A percentile compares a stretch with the other conserved stretches of the same genome.
Conservation (phyloP, 2,329 filamentous ascomycete species). For the Exutisphaerella laricina region DNA sequence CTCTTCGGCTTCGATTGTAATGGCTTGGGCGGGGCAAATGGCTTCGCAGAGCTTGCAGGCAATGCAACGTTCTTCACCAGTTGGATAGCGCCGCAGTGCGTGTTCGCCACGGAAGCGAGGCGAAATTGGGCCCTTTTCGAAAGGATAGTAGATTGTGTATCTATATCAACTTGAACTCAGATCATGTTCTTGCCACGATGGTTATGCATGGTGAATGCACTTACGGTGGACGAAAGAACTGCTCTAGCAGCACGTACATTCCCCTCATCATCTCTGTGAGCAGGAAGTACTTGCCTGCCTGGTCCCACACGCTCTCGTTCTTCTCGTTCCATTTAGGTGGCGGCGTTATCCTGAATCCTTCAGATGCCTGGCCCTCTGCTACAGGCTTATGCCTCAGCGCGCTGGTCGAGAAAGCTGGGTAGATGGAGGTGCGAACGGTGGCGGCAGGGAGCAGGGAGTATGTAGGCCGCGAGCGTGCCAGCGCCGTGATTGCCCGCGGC, state of each 20-base stretch:
- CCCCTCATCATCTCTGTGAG: slow-evolving; percentile 92
- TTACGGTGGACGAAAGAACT: slow-evolving; percentile 97
- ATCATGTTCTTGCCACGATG: slow-evolving; percentile 5
- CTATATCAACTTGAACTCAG: slow-evolving; percentile 45
- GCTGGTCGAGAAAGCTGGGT: slow-evolving; percentile 57
- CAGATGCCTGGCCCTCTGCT: slow-evolving; percentile 70
- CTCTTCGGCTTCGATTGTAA: slow-evolving; percentile 98
- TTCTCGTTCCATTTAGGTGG: slow-evolving; percentile 75
- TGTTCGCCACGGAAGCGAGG: slow-evolving; percentile 98
- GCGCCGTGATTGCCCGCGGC: slow-evolving; percentile 44
- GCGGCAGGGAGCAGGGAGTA: slow-evolving; percentile 34
- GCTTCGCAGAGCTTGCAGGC: slow-evolving; percentile 99
- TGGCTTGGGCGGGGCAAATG: slow-evolving; percentile 94
- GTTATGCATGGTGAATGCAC: slow-evolving; percentile 42
- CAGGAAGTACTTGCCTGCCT: slow-evolving; percentile 88
- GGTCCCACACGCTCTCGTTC: slow-evolving; percentile 71
- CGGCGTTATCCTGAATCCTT: slow-evolving; percentile 71
- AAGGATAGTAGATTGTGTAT: slow-evolving; percentile 98
- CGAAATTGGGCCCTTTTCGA: slow-evolving; percentile 98
- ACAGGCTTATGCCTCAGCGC: slow-evolving; percentile 55
- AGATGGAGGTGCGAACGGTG: slow-evolving; percentile 37
- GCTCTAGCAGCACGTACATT: slow-evolving; percentile 97
- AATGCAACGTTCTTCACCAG: slow-evolving; percentile 97
- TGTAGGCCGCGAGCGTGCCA: slow-evolving; percentile 43
- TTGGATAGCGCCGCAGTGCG: slow-evolving; percentile 90